Conservation (phyloP, 1,139 yeast genomes). For the Debaryomycetaceae sp. region DNA sequence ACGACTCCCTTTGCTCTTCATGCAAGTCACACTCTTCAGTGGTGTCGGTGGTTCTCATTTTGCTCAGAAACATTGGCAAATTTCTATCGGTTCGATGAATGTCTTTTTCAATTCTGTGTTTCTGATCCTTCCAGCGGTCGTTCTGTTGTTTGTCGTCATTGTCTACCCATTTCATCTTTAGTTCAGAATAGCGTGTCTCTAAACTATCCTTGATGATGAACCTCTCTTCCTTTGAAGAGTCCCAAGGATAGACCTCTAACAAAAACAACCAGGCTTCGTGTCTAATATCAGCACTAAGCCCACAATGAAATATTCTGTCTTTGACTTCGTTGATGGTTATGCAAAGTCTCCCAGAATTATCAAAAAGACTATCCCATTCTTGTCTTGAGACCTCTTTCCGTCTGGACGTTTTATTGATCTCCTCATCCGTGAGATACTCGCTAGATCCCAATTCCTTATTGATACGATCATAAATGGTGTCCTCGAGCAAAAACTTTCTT, state of each 20-base stretch:
- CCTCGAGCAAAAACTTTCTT: slow-evolving; percentile 54
- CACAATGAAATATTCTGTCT: slow-evolving; percentile 86
- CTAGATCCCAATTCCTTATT: slow-evolving; percentile 68
- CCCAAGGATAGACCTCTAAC: slow-evolving; percentile 87
- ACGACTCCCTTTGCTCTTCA: slow-evolving; percentile 19
- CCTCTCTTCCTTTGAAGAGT: slow-evolving; percentile 69
- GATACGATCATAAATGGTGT: slow-evolving; percentile 55
- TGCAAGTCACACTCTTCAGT: background rate
- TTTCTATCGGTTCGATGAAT: slow-evolving; percentile 88
- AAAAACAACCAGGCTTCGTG: slow-evolving; percentile 83
- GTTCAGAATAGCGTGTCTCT: slow-evolving; percentile 60
- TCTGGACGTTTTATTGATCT: slow-evolving; percentile 58
- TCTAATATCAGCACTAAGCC: slow-evolving; percentile 58
- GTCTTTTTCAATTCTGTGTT: slow-evolving; percentile 87
- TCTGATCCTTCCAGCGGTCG: slow-evolving; percentile 85
- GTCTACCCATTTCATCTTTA: slow-evolving; percentile 67
- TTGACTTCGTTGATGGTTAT: slow-evolving; percentile 76
- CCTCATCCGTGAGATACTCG: slow-evolving; percentile 56
- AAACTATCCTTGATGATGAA: slow-evolving; percentile 53
- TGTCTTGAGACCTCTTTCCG: slow-evolving; percentile 59
- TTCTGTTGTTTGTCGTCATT: slow-evolving; percentile 54
- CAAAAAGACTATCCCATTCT: slow-evolving; percentile 90
- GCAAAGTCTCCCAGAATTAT: slow-evolving; percentile 66
- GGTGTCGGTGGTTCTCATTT: slow-evolving; percentile 13
- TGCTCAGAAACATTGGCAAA: slow-evolving; percentile 54